Evolutionary conservation across 257 asterid species (phyloP).

Genomic region (Ehretia macrophylla): DNA sequence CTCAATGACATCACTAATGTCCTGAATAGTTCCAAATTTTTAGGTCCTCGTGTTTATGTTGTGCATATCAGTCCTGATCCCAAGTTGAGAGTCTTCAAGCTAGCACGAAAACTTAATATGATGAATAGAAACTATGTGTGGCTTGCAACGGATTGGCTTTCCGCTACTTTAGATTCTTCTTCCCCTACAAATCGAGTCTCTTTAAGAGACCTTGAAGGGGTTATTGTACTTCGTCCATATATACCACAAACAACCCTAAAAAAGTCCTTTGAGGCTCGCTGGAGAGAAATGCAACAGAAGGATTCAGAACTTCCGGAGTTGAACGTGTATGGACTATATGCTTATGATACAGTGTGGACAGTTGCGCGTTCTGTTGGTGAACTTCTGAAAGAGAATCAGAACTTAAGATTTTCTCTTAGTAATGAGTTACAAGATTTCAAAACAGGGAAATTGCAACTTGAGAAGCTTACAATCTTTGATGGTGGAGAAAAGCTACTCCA

Average conservation of each 20-base stretch:
- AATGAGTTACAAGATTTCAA: slow-evolving; percentile 2
- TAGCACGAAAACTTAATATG: slow-evolving; percentile 64
- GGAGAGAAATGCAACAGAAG: slow-evolving; percentile 21
- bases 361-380: slow-evolving; percentile 23
- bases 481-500: slow-evolving; percentile 23
- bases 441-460: slow-evolving; percentile 11
- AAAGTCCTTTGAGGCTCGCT: slow-evolving; percentile 19
- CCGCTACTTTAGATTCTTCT: slow-evolving; percentile 53
- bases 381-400: slow-evolving; percentile 8
- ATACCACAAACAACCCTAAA: slow-evolving; percentile 15
- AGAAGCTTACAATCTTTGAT: slow-evolving; percentile 22
- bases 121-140: slow-evolving; percentile 66
- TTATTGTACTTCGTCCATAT: slow-evolving; percentile 28
- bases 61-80: slow-evolving; percentile 55
- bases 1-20: slow-evolving; percentile 43
- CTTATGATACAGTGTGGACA: slow-evolving; percentile 34
- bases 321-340: slow-evolving; percentile 31
- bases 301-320: slow-evolving; percentile 4
- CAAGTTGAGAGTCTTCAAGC: slow-evolving; percentile 36
- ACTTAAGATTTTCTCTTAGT: slow-evolving; percentile 19
- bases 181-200: slow-evolving; percentile 20
- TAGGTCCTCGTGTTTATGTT: slow-evolving; percentile 67
- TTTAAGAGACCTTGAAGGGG: slow-evolving; percentile 19
- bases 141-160: slow-evolving; percentile 87
- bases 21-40: slow-evolving; percentile 52